Conservation (phyloP, 2,329 filamentous ascomycete species). For the Fusarium nelsonii region DNA sequence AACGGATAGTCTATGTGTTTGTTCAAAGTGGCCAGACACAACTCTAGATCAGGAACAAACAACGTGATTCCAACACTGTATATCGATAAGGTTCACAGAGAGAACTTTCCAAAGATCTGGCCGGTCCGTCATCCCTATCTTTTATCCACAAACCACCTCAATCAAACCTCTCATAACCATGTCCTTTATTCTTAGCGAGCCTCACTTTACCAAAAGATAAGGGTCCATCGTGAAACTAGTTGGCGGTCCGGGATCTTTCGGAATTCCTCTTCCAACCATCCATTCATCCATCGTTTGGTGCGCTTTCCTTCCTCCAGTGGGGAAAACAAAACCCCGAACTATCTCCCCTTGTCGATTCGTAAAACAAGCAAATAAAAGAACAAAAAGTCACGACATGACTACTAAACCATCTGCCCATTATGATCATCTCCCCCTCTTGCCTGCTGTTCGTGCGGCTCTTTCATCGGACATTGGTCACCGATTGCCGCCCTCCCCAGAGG, state of each 20-base stretch:
- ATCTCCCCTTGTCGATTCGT: constrained; percentile 23
- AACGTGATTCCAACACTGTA: background rate
- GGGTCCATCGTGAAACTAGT: constrained; percentile 24
- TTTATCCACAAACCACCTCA: background rate
- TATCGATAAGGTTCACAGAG: background rate
- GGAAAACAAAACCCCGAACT: constrained; percentile 42
- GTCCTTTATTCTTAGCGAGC: constrained; percentile 6
- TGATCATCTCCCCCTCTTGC: background rate
- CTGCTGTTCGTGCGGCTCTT: constrained; percentile 21
- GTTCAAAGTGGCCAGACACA: background rate
- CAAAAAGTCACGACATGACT: constrained; percentile 14
- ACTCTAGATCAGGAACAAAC: constrained; percentile 10
- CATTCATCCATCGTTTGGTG: constrained; percentile 6
- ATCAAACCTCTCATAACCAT: constrained; percentile 11
- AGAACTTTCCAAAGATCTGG: background rate
- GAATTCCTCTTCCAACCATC: constrained; percentile 20
- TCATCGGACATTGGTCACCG: constrained; percentile 22
- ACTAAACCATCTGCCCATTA: constrained; percentile 30
- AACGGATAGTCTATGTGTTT: background rate
- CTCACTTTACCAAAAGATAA: constrained; percentile 30
- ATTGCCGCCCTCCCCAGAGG: background rate
- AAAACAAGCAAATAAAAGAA: constrained; percentile 5
- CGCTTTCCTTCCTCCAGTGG: constrained; percentile 17
- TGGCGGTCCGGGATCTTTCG: constrained; percentile 39
- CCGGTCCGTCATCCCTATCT: constrained; percentile 21